Conservation (phyloP, 1,139 yeast genomes). For the Pichia sp. region DNA sequence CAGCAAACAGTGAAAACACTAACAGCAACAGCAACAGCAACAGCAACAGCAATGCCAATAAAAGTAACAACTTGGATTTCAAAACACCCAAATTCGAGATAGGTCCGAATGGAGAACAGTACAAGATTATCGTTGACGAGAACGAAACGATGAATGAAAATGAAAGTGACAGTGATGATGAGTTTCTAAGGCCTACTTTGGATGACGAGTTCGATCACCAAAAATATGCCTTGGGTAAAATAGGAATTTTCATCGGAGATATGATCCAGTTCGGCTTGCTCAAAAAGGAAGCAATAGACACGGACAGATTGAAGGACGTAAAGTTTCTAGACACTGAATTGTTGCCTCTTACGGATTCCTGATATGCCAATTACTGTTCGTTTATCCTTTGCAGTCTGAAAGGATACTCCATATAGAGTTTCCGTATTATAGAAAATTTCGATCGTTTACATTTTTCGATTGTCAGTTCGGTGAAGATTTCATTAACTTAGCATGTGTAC, state of each 20-base stretch:
- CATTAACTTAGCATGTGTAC: too few relatives aligned
- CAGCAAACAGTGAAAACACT: conserved; percentile 24
- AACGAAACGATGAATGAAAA: conserved; percentile 15
- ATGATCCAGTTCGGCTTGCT: conserved; percentile 58
- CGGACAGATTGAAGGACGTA: conserved; percentile 30
- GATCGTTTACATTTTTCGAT: too few relatives aligned
- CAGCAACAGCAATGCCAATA: neutral
- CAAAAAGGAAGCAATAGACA: conserved; percentile 35
- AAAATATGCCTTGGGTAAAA: conserved; percentile 70
- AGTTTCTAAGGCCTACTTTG: conserved; percentile 37
- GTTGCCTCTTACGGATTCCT: conserved; percentile 2
- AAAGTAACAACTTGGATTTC: neutral
- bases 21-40: neutral
- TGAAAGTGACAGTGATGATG: conserved; percentile 32
- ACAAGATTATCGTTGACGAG: conserved; percentile 25
- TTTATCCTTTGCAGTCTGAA: neutral
- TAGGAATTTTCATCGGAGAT: conserved; percentile 72
- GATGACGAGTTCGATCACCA: conserved; percentile 80
- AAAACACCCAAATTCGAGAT: conserved; percentile 24
- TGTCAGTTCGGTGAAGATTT: too few relatives aligned
- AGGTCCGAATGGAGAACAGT: conserved; percentile 47
- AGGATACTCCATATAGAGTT: neutral
- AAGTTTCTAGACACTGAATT: conserved; percentile 41
- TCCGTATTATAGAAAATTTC: too few relatives aligned
- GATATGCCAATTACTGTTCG: neutral